A percentile compares a stretch with the other conserved stretches of the same genome.
phyloP scores from a whole-genome alignment of 2,329 filamentous ascomycete genomes.

The Didymella lethalis region DNA sequence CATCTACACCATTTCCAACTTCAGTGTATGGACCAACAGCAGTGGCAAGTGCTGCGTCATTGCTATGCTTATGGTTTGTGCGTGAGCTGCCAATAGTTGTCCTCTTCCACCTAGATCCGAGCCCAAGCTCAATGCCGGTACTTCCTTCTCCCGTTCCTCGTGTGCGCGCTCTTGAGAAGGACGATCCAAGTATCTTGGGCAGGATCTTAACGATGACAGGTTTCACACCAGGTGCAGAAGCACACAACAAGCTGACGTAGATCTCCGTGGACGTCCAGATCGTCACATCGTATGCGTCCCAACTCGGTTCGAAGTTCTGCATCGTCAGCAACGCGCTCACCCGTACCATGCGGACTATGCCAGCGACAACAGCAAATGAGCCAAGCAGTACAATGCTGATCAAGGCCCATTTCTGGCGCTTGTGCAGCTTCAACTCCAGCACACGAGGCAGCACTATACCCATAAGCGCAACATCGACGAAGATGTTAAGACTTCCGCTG shows the following conservation, averaged over 20 bases:
- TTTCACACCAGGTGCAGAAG: slow-evolving; percentile 33
- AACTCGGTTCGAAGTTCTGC: slow-evolving; percentile 29
- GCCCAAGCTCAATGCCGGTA: slow-evolving; percentile 13
- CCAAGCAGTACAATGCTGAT: slow-evolving; percentile 32
- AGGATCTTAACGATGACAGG: slow-evolving; percentile 28
- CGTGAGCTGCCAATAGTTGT: slow-evolving; percentile 20
- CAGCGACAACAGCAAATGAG: slow-evolving; percentile 27
- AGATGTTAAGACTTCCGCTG: slow-evolving; percentile 26
- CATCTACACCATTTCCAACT: slow-evolving; percentile 22
- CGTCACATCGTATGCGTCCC: slow-evolving; percentile 36
- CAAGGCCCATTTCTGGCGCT: slow-evolving; percentile 27
- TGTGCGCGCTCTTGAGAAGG: slow-evolving; percentile 17
- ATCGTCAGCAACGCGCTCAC: slow-evolving; percentile 23
- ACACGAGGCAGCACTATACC: slow-evolving; percentile 33
- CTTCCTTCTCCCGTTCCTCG: slow-evolving; percentile 6
- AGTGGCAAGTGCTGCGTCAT: slow-evolving; percentile 15
- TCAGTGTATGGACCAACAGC: slow-evolving; percentile 24
- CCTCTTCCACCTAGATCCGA: slow-evolving; percentile 24
- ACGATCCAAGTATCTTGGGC: slow-evolving; percentile 31
- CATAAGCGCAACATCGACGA: slow-evolving; percentile 30
- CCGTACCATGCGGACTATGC: slow-evolving; percentile 30
- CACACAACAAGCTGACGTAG: slow-evolving; percentile 33
- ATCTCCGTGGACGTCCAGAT: slow-evolving; percentile 37
- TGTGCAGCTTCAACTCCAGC: slow-evolving; percentile 27
- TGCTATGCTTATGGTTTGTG: slow-evolving; percentile 11